Conservation (phyloP, 2,329 filamentous ascomycete genomes). For the Aspergillus persii region DNA sequence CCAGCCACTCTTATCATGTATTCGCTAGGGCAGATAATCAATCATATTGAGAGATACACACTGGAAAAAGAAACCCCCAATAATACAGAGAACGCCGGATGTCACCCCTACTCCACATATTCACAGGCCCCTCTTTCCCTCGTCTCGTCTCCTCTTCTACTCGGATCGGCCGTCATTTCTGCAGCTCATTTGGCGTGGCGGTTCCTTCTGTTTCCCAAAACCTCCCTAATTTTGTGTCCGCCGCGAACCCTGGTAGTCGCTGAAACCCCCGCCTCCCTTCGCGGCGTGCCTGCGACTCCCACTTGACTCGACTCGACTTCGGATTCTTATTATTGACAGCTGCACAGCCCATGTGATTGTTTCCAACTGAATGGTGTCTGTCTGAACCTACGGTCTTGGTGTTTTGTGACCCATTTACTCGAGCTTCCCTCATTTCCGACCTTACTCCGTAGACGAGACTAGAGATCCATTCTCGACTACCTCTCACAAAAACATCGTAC, state of each 20-base stretch:
- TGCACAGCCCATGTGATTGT: not conserved
- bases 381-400: not conserved
- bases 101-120: not conserved
- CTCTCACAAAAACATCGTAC: slow-evolving; percentile 1
- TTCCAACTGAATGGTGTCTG: not conserved
- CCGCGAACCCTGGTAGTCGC: not conserved
- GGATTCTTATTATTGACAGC: not conserved
- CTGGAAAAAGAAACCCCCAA: not conserved
- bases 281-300: too few species aligned
- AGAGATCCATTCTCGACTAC: not conserved
- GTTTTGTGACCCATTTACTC: not conserved
- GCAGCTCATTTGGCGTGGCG: not conserved
- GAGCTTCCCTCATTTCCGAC: not conserved
- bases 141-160: not conserved
- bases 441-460: not conserved
- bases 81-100: too few species aligned
- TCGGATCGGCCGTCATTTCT: not conserved
- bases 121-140: not conserved
- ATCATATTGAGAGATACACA: too few species aligned
- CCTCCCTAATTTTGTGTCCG: not conserved
- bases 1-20: too few species aligned
- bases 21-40: too few species aligned
- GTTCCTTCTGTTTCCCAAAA: not conserved
- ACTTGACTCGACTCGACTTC: too few species aligned
- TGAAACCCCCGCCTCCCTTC: not conserved